Conservation (phyloP, 2,329 filamentous ascomycete genomes). For the Trichoderma arundinaceum region DNA sequence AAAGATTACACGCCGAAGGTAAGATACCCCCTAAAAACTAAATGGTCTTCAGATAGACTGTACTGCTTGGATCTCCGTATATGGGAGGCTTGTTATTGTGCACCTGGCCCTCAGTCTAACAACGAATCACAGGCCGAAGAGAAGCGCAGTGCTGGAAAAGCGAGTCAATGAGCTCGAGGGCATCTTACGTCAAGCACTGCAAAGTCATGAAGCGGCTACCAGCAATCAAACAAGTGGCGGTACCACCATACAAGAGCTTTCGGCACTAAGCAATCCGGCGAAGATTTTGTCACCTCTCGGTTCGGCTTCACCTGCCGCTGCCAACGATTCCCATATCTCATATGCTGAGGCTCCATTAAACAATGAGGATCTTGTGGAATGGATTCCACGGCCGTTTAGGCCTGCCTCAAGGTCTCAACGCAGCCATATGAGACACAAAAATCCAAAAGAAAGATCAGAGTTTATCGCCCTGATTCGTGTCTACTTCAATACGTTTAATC, state of each 20-base stretch:
- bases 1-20: slow-evolving; percentile 14
- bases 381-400: slow-evolving; percentile 4
- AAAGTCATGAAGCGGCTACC: neutral
- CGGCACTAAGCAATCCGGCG: neutral
- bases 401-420: neutral
- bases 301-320: neutral
- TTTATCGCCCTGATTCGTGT: neutral
- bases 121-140: neutral
- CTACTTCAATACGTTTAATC: slow-evolving; percentile 3
- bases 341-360: neutral
- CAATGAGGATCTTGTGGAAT: slow-evolving; percentile 5
- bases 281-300: neutral
- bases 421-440: neutral
- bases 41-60: too few species aligned
- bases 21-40: neutral
- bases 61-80: neutral
- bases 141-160: neutral
- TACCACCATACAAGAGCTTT: neutral
- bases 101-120: neutral
- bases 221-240: neutral
- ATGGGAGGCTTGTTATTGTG: neutral
- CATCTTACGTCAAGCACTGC: neutral
- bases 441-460: neutral
- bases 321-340: neutral
- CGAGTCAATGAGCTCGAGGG: neutral